phyloP scores from a whole-genome alignment of 2,329 filamentous ascomycete genomes.

The Beauveria caledonica region DNA sequence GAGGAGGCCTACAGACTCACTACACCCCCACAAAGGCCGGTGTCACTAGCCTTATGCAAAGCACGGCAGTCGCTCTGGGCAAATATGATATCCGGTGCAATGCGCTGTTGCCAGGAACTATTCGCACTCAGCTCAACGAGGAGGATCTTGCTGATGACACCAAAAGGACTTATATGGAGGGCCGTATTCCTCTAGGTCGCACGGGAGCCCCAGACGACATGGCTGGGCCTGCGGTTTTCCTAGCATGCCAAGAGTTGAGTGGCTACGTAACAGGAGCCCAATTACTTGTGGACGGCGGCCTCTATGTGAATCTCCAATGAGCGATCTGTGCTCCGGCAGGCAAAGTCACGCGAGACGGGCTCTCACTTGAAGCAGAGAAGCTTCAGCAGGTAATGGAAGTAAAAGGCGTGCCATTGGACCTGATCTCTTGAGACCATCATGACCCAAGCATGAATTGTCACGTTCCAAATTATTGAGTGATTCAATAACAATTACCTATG shows the following conservation, averaged over 20 bases:
- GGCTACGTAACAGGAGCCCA: constrained; percentile 77
- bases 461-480: no score
- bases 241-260: constrained; percentile 71
- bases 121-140: constrained; percentile 77
- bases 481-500: no score
- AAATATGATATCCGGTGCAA: constrained; percentile 73
- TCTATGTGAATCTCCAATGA: constrained; percentile 82
- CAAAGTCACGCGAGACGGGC: not conserved
- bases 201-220: constrained; percentile 67
- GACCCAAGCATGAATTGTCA: no score
- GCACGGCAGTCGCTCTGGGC: constrained; percentile 69
- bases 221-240: constrained; percentile 76
- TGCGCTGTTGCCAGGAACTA: constrained; percentile 73
- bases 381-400: no score
- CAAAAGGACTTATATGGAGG: constrained; percentile 74
- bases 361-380: not conserved
- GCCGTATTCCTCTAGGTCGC: constrained; percentile 68
- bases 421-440: no score
- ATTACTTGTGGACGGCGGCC: constrained; percentile 75
- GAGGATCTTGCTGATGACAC: constrained; percentile 64
- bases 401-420: no score
- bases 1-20: constrained; percentile 70
- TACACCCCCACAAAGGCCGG: constrained; percentile 89
- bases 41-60: constrained; percentile 74
- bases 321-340: not conserved